phyloP scores from a whole-genome alignment of 306 rosid species.

The Cucurbita argyrosperma region DNA sequence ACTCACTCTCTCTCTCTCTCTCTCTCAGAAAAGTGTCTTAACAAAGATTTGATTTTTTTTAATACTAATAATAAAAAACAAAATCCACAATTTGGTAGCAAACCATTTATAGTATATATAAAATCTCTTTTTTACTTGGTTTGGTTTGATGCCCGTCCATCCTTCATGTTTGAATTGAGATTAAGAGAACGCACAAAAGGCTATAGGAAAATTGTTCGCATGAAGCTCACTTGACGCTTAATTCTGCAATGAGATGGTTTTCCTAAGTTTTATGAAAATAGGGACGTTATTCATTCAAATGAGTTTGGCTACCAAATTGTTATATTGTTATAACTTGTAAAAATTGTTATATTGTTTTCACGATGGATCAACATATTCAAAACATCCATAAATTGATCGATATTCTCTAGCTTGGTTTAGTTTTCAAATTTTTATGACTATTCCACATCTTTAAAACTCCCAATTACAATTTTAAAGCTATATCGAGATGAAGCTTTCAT shows the following conservation, averaged over 20 bases:
- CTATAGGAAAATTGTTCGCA: background rate
- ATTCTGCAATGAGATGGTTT: background rate
- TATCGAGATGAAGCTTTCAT: background rate
- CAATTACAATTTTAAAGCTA: background rate
- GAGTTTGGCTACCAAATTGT: background rate
- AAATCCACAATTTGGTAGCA: background rate
- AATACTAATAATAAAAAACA: background rate
- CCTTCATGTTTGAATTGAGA: background rate
- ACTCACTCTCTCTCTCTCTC: too few species aligned
- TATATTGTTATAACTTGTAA: too few species aligned
- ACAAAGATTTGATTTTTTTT: background rate
- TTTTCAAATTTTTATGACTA: background rate
- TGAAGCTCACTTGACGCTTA: background rate
- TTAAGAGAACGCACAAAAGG: background rate
- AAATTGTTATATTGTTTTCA: background rate
- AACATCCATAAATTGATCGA: background rate
- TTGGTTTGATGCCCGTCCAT: background rate
- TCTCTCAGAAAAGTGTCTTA: background rate
- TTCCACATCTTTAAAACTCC: background rate
- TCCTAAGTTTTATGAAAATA: background rate
- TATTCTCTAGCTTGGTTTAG: background rate
- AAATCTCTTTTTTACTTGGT: background rate
- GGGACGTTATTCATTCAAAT: background rate
- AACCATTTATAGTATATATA: background rate
- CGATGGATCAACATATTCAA: background rate